Evolutionary conservation across 192 early-diverging fungal genomes (phyloP).

Genomic region (Rhizoclosmatium sp.): DNA sequence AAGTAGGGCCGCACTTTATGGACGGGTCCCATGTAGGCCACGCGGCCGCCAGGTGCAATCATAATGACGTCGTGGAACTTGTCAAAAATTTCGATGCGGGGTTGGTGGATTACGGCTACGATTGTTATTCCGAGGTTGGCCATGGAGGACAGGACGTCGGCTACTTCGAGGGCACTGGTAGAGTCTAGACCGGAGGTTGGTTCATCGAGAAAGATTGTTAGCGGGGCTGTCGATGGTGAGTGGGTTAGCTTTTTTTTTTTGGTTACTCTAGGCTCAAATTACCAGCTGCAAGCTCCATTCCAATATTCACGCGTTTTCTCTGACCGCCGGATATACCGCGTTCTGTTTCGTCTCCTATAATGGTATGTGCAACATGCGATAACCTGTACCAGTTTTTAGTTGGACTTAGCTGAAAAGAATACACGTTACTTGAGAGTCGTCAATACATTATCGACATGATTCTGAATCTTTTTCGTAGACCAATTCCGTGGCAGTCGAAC

Average conservation of each 20-base stretch:
- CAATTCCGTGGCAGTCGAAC: slow-evolving; percentile 43
- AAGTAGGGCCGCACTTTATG: slow-evolving; percentile 42
- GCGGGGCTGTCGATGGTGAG: slow-evolving; percentile 58
- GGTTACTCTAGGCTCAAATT: background rate
- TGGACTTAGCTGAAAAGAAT: background rate
- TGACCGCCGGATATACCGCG: slow-evolving; percentile 89
- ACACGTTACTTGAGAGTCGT: slow-evolving; percentile 35
- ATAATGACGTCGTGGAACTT: slow-evolving; percentile 82
- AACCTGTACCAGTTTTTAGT: slow-evolving; percentile 25
- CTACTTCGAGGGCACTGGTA: slow-evolving; percentile 71
- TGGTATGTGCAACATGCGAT: slow-evolving; percentile 36
- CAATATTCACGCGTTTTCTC: slow-evolving; percentile 84
- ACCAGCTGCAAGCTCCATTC: slow-evolving; percentile 78
- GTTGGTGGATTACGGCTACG: slow-evolving; percentile 88
- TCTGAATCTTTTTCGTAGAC: slow-evolving; percentile 30
- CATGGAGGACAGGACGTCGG: slow-evolving; percentile 76
- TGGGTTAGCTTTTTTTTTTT: background rate
- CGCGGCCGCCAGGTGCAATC: slow-evolving; percentile 70
- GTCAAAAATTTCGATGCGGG: slow-evolving; percentile 80
- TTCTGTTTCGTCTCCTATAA: slow-evolving; percentile 75
- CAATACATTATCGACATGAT: slow-evolving; percentile 42
- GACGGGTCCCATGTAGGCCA: slow-evolving; percentile 57
- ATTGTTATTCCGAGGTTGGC: slow-evolving; percentile 69
- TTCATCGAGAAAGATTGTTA: slow-evolving; percentile 86
- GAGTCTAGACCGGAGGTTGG: slow-evolving; percentile 86